Conservation (phyloP, 1,139 yeast genomes). For the Yamadazyma songkhlaensis region DNA sequence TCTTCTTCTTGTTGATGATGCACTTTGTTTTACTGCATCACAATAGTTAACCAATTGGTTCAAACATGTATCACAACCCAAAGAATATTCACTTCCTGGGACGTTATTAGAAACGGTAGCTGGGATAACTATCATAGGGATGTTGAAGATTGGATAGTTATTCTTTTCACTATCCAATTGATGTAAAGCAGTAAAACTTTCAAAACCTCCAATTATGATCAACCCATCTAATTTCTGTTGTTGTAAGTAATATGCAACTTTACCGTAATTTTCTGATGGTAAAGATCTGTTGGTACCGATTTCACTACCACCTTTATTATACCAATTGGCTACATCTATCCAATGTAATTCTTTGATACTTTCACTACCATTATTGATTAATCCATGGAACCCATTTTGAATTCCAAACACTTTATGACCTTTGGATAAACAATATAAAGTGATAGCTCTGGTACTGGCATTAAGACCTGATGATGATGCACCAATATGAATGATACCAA, state of each 20-base stretch:
- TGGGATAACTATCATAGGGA: constrained; percentile 91
- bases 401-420: constrained; percentile 90
- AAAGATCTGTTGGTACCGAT: constrained; percentile 90
- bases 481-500: constrained; percentile 89
- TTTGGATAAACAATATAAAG: constrained; percentile 82
- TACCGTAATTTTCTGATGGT: constrained; percentile 81
- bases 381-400: constrained; percentile 90
- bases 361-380: constrained; percentile 79
- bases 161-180: constrained; percentile 72
- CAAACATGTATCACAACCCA: constrained; percentile 78
- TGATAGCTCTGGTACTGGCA: constrained; percentile 89
- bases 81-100: constrained; percentile 79
- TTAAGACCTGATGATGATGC: constrained; percentile 98
- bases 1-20: constrained; percentile 74
- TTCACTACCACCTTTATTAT: constrained; percentile 89
- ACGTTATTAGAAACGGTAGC: constrained; percentile 86
- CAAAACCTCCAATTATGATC: constrained; percentile 92
- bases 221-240: constrained; percentile 82
- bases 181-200: constrained; percentile 80
- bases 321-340: constrained; percentile 91
- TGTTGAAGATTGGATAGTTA: constrained; percentile 83
- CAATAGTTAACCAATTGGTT: constrained; percentile 73
- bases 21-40: constrained; percentile 76
- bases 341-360: constrained; percentile 71
- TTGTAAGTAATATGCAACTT: constrained; percentile 88